Base-by-base conservation (phyloP, 1,284 basidiomycete species). In the Ustilago hordei region DNA sequence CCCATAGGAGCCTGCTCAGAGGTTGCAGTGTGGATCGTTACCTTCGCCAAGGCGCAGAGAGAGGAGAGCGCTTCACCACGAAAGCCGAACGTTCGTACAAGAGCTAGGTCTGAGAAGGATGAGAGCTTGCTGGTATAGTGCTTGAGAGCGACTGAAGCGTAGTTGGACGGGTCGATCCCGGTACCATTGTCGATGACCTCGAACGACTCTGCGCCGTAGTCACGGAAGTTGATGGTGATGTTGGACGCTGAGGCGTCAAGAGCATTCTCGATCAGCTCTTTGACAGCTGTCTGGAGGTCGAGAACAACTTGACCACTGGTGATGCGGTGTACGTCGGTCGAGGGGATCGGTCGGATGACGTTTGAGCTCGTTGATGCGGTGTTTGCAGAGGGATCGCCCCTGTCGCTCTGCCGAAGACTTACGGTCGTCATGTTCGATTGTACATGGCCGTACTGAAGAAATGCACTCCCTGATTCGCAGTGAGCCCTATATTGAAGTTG, bases 191-290 rank as follows among this genome's bases (percentile, higher is more conserved):
- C 97, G 60, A 93, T 87, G 34, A 99, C 93, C 84, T 99, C 95
- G 74, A 99, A 89, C 2, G 89, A 88, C n/a, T 92, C 92, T 55
- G 95, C 85, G 0, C 97, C 97, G 80, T 94, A 90, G 53, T 98
- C 91, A 81, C 93, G 93, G 86, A 99, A 95, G 17, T 93, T 90
- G 65, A 99, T 91, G 85, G 95, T 95, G 57, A 99, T 91, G 76
- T 88, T 91, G 0, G 93, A 94, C 0, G 95, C 93, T 0, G 92
- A 92, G 0, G 96, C 95, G 86, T 99, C 97, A 34, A 98, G 88
- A 66, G 94, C 93, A 85, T 99, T 99, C 87, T 99, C 97, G 2
- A 99, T 90, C 2, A 99, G 90, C 86, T 99, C 97, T 85, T 99
- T 99, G 63, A 99, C 92, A 0, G 94, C 94, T 4, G 84, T 93